These are phyloP conservation scores for Spathaspora passalidarum DNA, from an alignment of 805 yeast genomes.

Conservation along the genomic window DNA sequence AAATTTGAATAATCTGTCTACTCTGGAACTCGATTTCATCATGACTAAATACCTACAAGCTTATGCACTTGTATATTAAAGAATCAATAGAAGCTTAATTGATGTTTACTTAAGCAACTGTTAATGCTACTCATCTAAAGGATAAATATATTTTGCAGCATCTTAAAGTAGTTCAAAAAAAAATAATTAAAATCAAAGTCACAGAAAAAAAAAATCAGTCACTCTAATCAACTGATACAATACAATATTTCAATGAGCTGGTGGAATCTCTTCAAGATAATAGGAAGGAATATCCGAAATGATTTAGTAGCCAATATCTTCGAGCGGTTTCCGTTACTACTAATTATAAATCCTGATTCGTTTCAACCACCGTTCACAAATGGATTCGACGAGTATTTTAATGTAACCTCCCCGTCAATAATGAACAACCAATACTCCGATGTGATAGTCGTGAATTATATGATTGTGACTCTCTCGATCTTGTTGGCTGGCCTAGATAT, in stretches of 20 bases:
- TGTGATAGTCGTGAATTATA: constrained; percentile 2
- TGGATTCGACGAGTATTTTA: constrained; percentile 14
- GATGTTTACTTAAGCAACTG: too few species aligned
- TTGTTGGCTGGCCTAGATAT: constrained; percentile 16
- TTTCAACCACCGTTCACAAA: constrained; percentile 25
- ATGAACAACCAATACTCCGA: constrained; percentile 3
- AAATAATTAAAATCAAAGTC: neutral
- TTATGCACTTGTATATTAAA: too few species aligned
- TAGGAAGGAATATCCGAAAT: constrained; percentile 7
- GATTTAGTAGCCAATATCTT: constrained; percentile 8
- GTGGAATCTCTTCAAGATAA: constrained; percentile 1
- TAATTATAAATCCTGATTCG: constrained; percentile 19
- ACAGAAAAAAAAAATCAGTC: neutral
- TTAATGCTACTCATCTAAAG: neutral
- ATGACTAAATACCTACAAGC: too few species aligned
- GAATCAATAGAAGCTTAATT: too few species aligned
- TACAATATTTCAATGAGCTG: constrained; percentile 3
- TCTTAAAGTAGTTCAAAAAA: too few species aligned
- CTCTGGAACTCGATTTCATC: too few species aligned
- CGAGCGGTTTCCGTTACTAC: constrained; percentile 13
- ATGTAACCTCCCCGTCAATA: constrained; percentile 6
- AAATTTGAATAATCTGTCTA: too few species aligned
- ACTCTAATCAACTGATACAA: neutral
- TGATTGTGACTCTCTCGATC: constrained; percentile 2
- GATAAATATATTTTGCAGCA: neutral